These are phyloP conservation scores for Arctium lappa DNA, from an alignment of 129 eudicot species.

Conservation along the genomic window DNA sequence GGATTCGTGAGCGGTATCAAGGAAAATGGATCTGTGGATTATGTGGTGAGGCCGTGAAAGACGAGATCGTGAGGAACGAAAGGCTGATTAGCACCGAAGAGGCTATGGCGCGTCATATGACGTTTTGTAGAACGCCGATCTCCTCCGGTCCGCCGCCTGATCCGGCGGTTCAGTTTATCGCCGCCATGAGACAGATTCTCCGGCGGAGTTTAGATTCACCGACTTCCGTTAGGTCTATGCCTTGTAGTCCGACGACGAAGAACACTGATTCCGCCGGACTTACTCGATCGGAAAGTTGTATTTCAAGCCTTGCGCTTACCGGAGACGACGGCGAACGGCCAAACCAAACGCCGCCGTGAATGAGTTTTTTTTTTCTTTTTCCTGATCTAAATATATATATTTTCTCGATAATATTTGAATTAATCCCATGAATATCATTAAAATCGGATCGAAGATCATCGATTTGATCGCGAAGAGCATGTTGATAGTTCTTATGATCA, in stretches of 20 bases:
- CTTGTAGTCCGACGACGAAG: conserved; percentile 51
- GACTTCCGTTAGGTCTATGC: conserved; percentile 48
- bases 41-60: conserved; percentile 75
- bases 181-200: conserved; percentile 60
- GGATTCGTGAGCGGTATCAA: conserved; percentile 60
- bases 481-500: not conserved
- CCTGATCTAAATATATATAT: not conserved
- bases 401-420: not conserved
- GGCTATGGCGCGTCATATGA: conserved; percentile 63
- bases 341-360: not conserved
- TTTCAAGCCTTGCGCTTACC: conserved; percentile 42
- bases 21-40: conserved; percentile 94
- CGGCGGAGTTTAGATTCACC: conserved; percentile 70
- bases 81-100: conserved; percentile 68
- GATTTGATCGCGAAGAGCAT: not conserved
- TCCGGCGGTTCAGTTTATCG: conserved; percentile 50
- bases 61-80: conserved; percentile 52
- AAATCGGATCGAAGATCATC: not conserved
- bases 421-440: not conserved
- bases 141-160: conserved; percentile 52
- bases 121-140: conserved; percentile 52
- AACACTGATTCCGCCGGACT: not conserved
- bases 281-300: conserved; percentile 60
- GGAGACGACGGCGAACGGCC: conserved; percentile 31
- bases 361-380: not conserved